Conservation (phyloP, 106 monocot genomes). For the Phalaenopsis aphrodite region DNA sequence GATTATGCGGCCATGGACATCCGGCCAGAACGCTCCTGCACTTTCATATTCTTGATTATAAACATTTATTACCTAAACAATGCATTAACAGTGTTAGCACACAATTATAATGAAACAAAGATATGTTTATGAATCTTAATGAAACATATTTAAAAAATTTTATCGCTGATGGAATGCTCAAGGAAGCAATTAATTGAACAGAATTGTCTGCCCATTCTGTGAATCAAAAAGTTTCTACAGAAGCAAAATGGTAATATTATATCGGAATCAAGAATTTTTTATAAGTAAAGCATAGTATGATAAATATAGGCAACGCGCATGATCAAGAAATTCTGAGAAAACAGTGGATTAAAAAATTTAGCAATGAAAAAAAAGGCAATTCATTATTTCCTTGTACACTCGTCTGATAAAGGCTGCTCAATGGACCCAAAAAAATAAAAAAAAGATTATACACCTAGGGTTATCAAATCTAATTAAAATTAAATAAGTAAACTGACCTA, state of each 20-base stretch:
- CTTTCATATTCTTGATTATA: conserved; percentile 88
- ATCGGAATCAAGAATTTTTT: too few species aligned
- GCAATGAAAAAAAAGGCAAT: not conserved
- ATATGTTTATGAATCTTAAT: too few species aligned
- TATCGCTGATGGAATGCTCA: not conserved
- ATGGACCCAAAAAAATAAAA: too few species aligned
- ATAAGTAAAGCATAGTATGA: not conserved
- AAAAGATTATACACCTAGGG: too few species aligned
- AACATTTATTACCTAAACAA: conserved; percentile 60
- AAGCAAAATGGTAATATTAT: too few species aligned
- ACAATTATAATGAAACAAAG: not conserved
- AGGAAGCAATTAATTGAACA: not conserved
- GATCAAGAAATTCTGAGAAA: not conserved
- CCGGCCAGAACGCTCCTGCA: conserved; percentile 69
- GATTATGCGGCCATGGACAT: conserved; percentile 55
- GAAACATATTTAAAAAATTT: not conserved
- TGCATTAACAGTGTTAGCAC: not conserved
- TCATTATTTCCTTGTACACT: not conserved
- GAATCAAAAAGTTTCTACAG: not conserved
- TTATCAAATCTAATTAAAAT: too few species aligned
- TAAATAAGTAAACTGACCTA: too few species aligned
- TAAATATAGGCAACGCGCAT: not conserved
- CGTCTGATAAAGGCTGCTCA: not conserved
- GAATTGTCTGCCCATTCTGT: not conserved
- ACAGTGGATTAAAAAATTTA: too few species aligned